These are phyloP conservation scores for Gracilaria vermiculophylla DNA, from an alignment of 23 red algal species.

Conservation along the genomic window DNA sequence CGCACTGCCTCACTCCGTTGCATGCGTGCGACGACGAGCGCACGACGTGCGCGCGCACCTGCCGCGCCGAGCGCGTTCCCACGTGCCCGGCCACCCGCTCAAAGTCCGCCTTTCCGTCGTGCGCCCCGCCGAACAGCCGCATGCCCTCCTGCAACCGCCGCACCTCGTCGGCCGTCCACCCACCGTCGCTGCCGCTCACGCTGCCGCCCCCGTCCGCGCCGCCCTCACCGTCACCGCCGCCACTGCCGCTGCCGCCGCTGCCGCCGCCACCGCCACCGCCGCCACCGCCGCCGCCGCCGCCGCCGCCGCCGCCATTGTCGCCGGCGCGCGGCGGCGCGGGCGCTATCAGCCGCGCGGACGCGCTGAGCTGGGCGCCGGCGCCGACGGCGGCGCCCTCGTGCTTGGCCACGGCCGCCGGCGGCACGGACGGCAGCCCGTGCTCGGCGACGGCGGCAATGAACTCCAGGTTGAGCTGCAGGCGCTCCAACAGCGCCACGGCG, in stretches of 20 bases:
- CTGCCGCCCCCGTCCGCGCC: neutral
- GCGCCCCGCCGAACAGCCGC: slow-evolving; percentile 18
- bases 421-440: slow-evolving; percentile 34
- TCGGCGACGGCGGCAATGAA: slow-evolving; percentile 69
- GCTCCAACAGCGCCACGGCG: slow-evolving; percentile 37
- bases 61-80: slow-evolving; percentile 56
- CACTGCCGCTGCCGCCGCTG: neutral
- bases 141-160: slow-evolving; percentile 63
- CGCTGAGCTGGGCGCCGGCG: neutral
- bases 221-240: neutral
- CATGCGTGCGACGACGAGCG: neutral
- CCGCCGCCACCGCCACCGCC: neutral
- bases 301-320: neutral
- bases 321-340: neutral
- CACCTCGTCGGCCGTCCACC: slow-evolving; percentile 74
- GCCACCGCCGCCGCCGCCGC: neutral
- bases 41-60: slow-evolving; percentile 30
- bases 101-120: slow-evolving; percentile 47
- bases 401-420: neutral
- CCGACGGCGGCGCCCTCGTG: neutral
- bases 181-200: neutral
- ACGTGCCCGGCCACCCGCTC: slow-evolving; percentile 57
- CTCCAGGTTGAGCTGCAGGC: slow-evolving; percentile 62
- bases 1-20: too few species aligned
- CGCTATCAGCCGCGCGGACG: neutral